Evolutionary conservation across 768 basidiomycete genomes (phyloP).

Genomic region (Amanita exitialis): DNA sequence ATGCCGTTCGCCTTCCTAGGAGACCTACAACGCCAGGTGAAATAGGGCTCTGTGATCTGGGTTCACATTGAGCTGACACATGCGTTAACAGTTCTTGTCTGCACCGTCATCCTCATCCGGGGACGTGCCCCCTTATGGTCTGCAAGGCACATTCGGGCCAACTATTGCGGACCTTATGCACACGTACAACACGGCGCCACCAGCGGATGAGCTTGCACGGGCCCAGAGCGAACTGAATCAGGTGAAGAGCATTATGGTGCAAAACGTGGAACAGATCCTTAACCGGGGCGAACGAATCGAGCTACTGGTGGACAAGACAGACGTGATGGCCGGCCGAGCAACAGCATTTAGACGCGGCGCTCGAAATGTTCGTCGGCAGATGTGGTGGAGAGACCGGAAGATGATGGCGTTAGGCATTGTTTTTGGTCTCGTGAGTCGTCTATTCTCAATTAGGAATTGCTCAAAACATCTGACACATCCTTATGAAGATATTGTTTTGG

Average conservation of each 20-base stretch:
- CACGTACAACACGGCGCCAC: slow-evolving; percentile 83
- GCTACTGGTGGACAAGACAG: slow-evolving; percentile 93
- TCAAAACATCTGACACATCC: background rate
- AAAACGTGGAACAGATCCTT: slow-evolving; percentile 95
- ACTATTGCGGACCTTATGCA: slow-evolving; percentile 69
- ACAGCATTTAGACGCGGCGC: slow-evolving; percentile 90
- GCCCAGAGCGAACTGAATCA: slow-evolving; percentile 85
- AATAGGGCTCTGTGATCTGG: slow-evolving; percentile 4
- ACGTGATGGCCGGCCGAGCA: slow-evolving; percentile 89
- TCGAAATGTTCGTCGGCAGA: slow-evolving; percentile 67
- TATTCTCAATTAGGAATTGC: slow-evolving; percentile 4
- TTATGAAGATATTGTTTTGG: slow-evolving; percentile 59
- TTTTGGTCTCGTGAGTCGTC: slow-evolving; percentile 53
- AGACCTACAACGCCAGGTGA: slow-evolving; percentile 74
- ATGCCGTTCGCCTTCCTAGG: slow-evolving; percentile 92
- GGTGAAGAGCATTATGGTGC: slow-evolving; percentile 96
- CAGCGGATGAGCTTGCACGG: slow-evolving; percentile 78
- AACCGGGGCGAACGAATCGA: slow-evolving; percentile 93
- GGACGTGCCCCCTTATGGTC: slow-evolving; percentile 46
- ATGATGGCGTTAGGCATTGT: slow-evolving; percentile 55
- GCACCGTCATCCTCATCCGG: slow-evolving; percentile 56
- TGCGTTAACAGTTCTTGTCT: slow-evolving; percentile 38
- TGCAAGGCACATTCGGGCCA: slow-evolving; percentile 66
- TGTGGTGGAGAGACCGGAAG: slow-evolving; percentile 86
- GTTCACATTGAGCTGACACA: slow-evolving; percentile 1